Percentiles rank a stretch among this genome's conserved stretches.
These are phyloP conservation scores for Fusarium ambrosium DNA, from an alignment of 2,329 filamentous ascomycete species.

Conservation along the genomic window DNA sequence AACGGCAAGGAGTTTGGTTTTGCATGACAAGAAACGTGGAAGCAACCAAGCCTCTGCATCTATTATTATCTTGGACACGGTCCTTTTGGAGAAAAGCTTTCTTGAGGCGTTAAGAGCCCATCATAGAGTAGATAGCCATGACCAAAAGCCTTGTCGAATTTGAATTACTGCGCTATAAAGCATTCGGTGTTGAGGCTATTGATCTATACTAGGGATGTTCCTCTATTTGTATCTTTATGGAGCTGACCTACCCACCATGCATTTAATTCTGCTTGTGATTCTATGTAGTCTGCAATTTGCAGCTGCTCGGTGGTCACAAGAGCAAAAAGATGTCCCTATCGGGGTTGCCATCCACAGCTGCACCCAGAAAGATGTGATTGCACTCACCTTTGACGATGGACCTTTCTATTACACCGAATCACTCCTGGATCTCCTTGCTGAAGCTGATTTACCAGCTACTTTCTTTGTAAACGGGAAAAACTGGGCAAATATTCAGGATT, in stretches of 20 bases:
- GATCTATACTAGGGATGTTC: not conserved
- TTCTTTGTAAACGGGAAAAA: slow-evolving; percentile 47
- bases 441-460: slow-evolving; percentile 46
- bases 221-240: not conserved
- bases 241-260: not conserved
- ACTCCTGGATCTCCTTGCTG: slow-evolving; percentile 50
- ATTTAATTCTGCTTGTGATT: not conserved
- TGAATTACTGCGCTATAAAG: not conserved
- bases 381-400: slow-evolving; percentile 58
- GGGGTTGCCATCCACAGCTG: slow-evolving; percentile 41
- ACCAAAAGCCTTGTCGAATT: not conserved
- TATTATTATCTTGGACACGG: not conserved
- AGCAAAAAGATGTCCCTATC: slow-evolving; percentile 7
- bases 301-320: not conserved
- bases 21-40: not conserved
- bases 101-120: not conserved
- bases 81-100: not conserved
- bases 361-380: slow-evolving; percentile 45
- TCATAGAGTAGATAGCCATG: not conserved
- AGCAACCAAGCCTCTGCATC: not conserved
- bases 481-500: slow-evolving; percentile 41
- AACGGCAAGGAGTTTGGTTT: not conserved
- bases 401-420: slow-evolving; percentile 52
- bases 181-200: not conserved
- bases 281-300: slow-evolving; percentile 1